Evolutionary conservation across 768 basidiomycete genomes (phyloP), one percentile per base, ranked within the genome.

Genomic region (Daedalea quercina): DNA sequence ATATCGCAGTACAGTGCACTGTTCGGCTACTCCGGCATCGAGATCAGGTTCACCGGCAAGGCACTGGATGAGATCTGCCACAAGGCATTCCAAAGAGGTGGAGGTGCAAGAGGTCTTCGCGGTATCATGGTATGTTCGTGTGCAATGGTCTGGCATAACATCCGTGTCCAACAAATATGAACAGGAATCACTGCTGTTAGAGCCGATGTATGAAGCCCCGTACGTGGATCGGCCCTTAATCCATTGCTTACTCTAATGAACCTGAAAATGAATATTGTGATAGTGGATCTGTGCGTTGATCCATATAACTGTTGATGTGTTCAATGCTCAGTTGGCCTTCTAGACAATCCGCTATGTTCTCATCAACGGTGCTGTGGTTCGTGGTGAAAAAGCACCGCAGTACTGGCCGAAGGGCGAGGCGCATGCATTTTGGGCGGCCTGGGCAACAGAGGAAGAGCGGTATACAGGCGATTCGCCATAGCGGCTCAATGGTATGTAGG

Each of bases 121-220:
- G 88, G 93, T 3, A 90, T 96, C 43, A 83, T 97, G 86, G 90
- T 86, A 52, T 11, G 66, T 55, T 1, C 23, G n/a, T n/a, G 33
- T 11, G 17, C 45, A 56, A 73, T 63, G 51, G 45, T 44, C n/a
- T 34, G 7, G 40, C 31, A 31, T 12, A 13, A 37, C 31, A 28
- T 47, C 22, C 40, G 44, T 26, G 25, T 20, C 41, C 24, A 2
- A 48, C 49, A 15, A 40, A 54, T n/a, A 12, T 44, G 44, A 22
- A 22, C 33, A 91, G 89, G 94, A 96, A 70, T 67, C 76, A 20
- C 65, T 94, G 2, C 70, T 98, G 47, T 72, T 94, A 45, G 92
- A 97, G 46, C 76, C 91, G 0, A 96, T 96, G 94, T 95, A 90
- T 63, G 88, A 92, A 73, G 85, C 85, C 44, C 90, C 91, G 85